Evolutionary conservation across 2,329 filamentous ascomycete species (phyloP), one percentile per base, ranked within the genome.

Genomic region (Cladosporium sp.): DNA sequence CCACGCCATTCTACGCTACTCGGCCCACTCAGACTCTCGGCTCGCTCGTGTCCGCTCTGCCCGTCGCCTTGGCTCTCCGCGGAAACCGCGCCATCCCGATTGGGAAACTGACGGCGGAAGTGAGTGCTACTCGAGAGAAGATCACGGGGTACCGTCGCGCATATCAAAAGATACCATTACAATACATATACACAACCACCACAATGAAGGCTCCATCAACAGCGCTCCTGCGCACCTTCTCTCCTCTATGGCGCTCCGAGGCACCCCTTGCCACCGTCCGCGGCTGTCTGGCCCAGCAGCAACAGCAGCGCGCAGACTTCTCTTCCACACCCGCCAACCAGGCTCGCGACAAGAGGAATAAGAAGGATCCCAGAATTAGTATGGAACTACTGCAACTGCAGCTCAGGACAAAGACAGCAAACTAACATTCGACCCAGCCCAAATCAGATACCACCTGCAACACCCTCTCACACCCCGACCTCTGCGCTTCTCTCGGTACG

Each of bases 401-500:
- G n/a, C 32, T 26, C 10, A 13, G n/a, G 6, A 48, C 18, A 46
- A 25, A 43, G 61, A 60, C 49, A 56, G 11, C 14, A 26, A 14
- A 49, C 69, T 72, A 43, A 74, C 59, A 23, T 39, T 18, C 10
- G 5, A 23, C 46, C 1, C 72, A 88, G 86, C 84, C 39, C 75
- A 87, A 64, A 91, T 91, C 77, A 84, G 88, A 72, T 91, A 91
- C 80, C 86, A 89, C 78, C 86, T 91, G 71, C 80, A 85, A 73
- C 89, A 91, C 77, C 88, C 88, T 1, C 79, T 85, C 32, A 90
- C 87, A 7, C 89, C 89, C 0, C 87, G 89, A 14, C 93, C 95
- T 0, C 86, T 99, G 70, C 90, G 92, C 73, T 93, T 98, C 86
- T 92, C 88, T 48, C 92, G 94, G 69, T 71, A 71, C 59, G 64